phyloP scores from a whole-genome alignment of 768 basidiomycete species.

The Lyophyllum shimeji region DNA sequence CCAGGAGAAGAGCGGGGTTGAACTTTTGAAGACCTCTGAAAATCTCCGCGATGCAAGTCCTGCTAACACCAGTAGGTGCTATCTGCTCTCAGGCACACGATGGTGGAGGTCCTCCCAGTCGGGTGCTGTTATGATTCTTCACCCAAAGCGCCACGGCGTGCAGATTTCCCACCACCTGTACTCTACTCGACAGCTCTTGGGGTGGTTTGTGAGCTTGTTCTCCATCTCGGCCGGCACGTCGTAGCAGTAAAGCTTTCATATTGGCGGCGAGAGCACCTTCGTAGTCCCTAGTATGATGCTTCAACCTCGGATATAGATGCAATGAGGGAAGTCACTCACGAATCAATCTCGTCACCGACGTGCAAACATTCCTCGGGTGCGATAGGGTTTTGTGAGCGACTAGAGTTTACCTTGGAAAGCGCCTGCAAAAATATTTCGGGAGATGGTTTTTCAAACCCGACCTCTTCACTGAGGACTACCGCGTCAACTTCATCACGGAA shows the following conservation, averaged over 20 bases:
- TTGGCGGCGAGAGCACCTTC: conserved; percentile 19
- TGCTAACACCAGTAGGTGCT: too few species aligned
- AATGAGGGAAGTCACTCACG: conserved; percentile 38
- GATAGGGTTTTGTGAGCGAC: conserved; percentile 22
- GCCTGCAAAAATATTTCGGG: conserved; percentile 54
- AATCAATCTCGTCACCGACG: conserved; percentile 71
- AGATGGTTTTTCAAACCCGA: conserved; percentile 69
- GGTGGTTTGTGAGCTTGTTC: conserved; percentile 16
- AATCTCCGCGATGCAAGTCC: too few species aligned
- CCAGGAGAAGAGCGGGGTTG: too few species aligned
- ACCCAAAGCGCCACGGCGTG: conserved; percentile 17
- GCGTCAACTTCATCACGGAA: conserved; percentile 49
- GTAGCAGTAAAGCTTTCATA: conserved; percentile 21
- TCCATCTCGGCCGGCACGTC: conserved; percentile 5
- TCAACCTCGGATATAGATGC: not conserved
- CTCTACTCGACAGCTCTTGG: not conserved
- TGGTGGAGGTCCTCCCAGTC: too few species aligned
- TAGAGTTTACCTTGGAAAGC: conserved; percentile 31
- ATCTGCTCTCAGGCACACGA: too few species aligned
- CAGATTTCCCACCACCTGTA: conserved; percentile 13
- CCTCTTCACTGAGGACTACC: conserved; percentile 69
- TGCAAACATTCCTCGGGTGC: conserved; percentile 53
- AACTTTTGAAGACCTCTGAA: too few species aligned
- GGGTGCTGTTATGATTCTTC: conserved; percentile 2
- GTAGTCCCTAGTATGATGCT: conserved; percentile 15